Conservation (phyloP, 2,329 filamentous ascomycete genomes). For the Bipolaris oryzae region DNA sequence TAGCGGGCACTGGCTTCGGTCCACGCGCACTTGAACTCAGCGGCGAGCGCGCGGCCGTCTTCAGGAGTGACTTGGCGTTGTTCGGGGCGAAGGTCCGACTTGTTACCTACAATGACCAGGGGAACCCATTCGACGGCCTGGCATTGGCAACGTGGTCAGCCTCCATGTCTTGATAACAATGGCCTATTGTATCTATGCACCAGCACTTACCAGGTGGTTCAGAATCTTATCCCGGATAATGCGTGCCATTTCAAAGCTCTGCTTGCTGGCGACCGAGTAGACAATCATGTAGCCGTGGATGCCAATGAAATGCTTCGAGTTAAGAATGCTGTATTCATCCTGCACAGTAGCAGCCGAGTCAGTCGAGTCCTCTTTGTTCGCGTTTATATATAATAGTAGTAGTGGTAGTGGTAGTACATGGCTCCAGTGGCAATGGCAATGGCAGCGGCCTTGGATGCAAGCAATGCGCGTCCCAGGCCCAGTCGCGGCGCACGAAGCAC, state of each 20-base stretch:
- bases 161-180: neutral
- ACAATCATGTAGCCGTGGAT: constrained; percentile 99
- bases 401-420: no score
- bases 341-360: constrained; percentile 47
- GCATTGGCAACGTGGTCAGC: constrained; percentile 14
- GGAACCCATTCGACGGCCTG: constrained; percentile 92
- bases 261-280: constrained; percentile 92
- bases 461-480: neutral
- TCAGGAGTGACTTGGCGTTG: constrained; percentile 89
- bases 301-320: constrained; percentile 98
- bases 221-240: constrained; percentile 97
- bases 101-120: constrained; percentile 95
- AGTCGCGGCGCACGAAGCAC: constrained; percentile 5
- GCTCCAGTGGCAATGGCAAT: no score
- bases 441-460: no score
- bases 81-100: constrained; percentile 89
- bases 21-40: constrained; percentile 90
- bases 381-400: neutral
- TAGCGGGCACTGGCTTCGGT: constrained; percentile 94
- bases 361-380: constrained; percentile 22
- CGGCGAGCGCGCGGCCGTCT: constrained; percentile 81
- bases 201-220: constrained; percentile 80
- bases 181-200: neutral
- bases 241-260: constrained; percentile 96
- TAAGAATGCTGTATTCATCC: constrained; percentile 98